Percentiles rank a stretch among this genome's conserved stretches.
These are phyloP conservation scores for Hydrangea macrophylla DNA, from an alignment of 148 eudicot species.

Conservation along the genomic window DNA sequence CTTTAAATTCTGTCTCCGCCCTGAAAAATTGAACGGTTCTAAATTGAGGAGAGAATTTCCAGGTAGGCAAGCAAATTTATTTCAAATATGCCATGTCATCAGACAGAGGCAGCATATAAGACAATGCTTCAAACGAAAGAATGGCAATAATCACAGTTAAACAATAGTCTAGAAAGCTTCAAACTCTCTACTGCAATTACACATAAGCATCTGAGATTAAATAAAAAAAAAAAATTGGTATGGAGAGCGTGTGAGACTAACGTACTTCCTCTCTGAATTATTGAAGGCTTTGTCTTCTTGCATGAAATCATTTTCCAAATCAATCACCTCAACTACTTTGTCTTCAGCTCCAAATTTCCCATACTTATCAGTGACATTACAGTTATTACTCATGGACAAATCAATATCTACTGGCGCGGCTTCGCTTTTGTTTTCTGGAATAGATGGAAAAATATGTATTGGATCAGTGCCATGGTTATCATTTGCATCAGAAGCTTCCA, in stretches of 20 bases:
- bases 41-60: conserved; percentile 12
- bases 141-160: not conserved
- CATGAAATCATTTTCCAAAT: conserved; percentile 68
- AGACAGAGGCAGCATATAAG: not conserved
- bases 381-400: conserved; percentile 64
- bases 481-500: conserved; percentile 57
- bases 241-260: conserved; percentile 6
- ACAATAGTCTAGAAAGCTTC: not conserved
- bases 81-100: not conserved
- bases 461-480: conserved; percentile 50
- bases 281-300: conserved; percentile 46
- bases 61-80: not conserved
- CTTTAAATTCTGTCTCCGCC: conserved; percentile 48
- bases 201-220: not conserved
- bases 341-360: conserved; percentile 43
- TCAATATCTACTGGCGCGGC: conserved; percentile 46
- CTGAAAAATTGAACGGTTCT: conserved; percentile 35
- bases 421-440: conserved; percentile 36
- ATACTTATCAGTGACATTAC: conserved; percentile 32
- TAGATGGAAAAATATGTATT: conserved; percentile 39
- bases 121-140: conserved; percentile 1
- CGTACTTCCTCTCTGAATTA: conserved; percentile 53
- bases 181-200: not conserved
- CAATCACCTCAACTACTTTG: conserved; percentile 80
- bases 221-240: not conserved